A percentile compares a stretch with the other conserved stretches of the same genome.
phyloP scores from a whole-genome alignment of 1,284 basidiomycete species.

The Naganishia liquefaciens region DNA sequence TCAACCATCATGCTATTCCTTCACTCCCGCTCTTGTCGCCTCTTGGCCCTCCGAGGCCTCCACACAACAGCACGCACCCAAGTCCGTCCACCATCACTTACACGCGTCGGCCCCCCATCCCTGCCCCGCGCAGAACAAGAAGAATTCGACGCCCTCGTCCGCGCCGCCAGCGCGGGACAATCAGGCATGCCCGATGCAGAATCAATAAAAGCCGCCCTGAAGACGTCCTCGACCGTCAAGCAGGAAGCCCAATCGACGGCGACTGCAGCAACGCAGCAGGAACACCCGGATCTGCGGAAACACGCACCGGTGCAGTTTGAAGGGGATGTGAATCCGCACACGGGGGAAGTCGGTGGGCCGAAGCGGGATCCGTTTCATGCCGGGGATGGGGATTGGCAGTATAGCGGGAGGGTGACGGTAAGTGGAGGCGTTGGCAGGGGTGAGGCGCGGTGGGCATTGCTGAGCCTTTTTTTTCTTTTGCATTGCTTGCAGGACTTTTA shows the following conservation, averaged over 20 bases:
- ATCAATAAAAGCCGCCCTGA: conserved; percentile 32
- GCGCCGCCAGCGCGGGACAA: conserved; percentile 42
- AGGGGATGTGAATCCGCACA: conserved; percentile 59
- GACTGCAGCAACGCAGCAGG: conserved; percentile 59
- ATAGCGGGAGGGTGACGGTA: conserved; percentile 53
- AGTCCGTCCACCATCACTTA: conserved; percentile 32
- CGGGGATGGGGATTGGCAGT: conserved; percentile 52
- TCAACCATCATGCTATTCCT: conserved; percentile 4
- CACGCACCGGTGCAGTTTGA: conserved; percentile 58
- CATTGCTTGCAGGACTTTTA: conserved; percentile 3
- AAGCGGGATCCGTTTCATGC: conserved; percentile 60
- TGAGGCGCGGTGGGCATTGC: not conserved
- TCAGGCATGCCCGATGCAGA: conserved; percentile 1
- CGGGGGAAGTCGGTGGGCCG: conserved; percentile 61
- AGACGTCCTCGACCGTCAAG: conserved; percentile 18
- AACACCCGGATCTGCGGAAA: conserved; percentile 58
- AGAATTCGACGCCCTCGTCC: conserved; percentile 53
- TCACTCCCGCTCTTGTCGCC: not conserved
- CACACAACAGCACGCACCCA: not conserved
- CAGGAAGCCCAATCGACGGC: no score
- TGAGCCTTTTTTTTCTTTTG: not conserved
- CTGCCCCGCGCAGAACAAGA: conserved; percentile 52
- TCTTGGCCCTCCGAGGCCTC: not conserved
- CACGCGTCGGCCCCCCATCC: conserved; percentile 49
- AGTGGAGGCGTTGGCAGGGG: conserved; percentile 34